These are phyloP conservation scores for Coemansia sp. DNA, from an alignment of 192 early-diverging fungal species.

Conservation along the genomic window DNA sequence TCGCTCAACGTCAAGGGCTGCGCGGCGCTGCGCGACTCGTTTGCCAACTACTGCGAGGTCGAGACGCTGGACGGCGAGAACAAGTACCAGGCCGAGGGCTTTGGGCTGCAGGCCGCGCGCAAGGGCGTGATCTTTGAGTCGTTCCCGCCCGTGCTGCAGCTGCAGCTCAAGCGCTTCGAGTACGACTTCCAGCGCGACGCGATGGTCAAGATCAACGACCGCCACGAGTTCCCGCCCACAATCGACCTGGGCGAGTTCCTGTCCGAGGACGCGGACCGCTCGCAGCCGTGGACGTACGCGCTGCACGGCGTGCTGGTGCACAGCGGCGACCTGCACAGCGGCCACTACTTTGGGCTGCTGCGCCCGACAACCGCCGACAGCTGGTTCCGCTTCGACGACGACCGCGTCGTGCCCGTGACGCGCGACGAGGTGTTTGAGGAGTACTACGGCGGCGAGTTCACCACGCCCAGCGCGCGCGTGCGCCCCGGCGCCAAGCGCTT, in stretches of 20 bases:
- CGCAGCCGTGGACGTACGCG: slow-evolving; percentile 70
- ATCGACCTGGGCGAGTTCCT: slow-evolving; percentile 88
- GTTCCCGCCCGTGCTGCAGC: slow-evolving; percentile 91
- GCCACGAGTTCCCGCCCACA: slow-evolving; percentile 88
- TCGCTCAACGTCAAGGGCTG: slow-evolving; percentile 96
- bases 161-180: slow-evolving; percentile 97
- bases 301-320: slow-evolving; percentile 97
- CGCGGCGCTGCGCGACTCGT: slow-evolving; percentile 82
- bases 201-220: slow-evolving; percentile 97
- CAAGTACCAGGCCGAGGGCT: slow-evolving; percentile 92
- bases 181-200: slow-evolving; percentile 89
- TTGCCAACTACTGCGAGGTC: slow-evolving; percentile 83
- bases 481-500: slow-evolving; percentile 66
- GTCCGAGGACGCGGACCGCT: slow-evolving; percentile 59
- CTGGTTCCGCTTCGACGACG: slow-evolving; percentile 97
- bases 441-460: slow-evolving; percentile 85
- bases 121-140: slow-evolving; percentile 94
- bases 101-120: slow-evolving; percentile 92
- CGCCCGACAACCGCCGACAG: slow-evolving; percentile 73
- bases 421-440: slow-evolving; percentile 87
- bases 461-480: slow-evolving; percentile 43
- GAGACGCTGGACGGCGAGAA: slow-evolving; percentile 97
- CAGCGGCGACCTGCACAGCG: slow-evolving; percentile 87
- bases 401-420: slow-evolving; percentile 79
- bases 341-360: slow-evolving; percentile 93